These are phyloP conservation scores for Globisporangium solare DNA, from an alignment of 352 stramenopile species.

Conservation along the genomic window DNA sequence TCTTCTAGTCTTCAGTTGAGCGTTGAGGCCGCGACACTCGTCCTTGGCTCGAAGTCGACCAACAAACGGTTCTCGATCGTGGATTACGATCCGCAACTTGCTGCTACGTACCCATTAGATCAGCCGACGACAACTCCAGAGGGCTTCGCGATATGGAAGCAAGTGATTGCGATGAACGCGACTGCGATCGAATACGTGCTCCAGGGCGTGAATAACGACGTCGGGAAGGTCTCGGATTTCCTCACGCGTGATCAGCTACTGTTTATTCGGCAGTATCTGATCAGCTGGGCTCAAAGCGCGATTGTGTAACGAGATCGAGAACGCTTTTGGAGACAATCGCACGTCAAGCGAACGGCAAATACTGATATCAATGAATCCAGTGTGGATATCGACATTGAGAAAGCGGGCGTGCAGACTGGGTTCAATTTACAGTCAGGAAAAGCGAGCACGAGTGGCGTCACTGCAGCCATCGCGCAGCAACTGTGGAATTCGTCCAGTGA, in stretches of 20 bases:
- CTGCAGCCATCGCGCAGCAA: constrained; percentile 23
- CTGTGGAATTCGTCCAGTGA: constrained; percentile 40
- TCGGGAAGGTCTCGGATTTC: constrained; percentile 39
- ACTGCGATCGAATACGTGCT: constrained; percentile 49
- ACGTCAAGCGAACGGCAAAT: constrained; percentile 30
- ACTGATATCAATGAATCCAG: constrained; percentile 43
- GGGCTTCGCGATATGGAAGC: constrained; percentile 76
- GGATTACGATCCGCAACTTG: constrained; percentile 38
- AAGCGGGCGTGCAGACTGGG: constrained; percentile 36
- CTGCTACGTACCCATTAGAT: constrained; percentile 21
- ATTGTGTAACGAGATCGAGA: constrained; percentile 52
- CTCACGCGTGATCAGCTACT: constrained; percentile 54
- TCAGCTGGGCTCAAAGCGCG: constrained; percentile 39
- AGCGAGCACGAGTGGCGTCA: constrained; percentile 26
- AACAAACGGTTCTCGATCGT: constrained; percentile 70
- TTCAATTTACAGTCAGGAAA: constrained; percentile 40
- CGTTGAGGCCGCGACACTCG: constrained; percentile 42
- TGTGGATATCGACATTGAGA: constrained; percentile 59
- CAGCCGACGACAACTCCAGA: constrained; percentile 28
- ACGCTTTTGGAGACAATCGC: constrained; percentile 55
- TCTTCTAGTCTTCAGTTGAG: constrained; percentile 40
- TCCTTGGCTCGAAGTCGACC: constrained; percentile 41
- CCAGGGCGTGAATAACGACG: constrained; percentile 58
- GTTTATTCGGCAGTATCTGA: constrained; percentile 52
- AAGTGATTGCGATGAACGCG: constrained; percentile 62